These are phyloP conservation scores for Calocybe gambosa DNA, from an alignment of 1,284 basidiomycete genomes.

Conservation along the genomic window DNA sequence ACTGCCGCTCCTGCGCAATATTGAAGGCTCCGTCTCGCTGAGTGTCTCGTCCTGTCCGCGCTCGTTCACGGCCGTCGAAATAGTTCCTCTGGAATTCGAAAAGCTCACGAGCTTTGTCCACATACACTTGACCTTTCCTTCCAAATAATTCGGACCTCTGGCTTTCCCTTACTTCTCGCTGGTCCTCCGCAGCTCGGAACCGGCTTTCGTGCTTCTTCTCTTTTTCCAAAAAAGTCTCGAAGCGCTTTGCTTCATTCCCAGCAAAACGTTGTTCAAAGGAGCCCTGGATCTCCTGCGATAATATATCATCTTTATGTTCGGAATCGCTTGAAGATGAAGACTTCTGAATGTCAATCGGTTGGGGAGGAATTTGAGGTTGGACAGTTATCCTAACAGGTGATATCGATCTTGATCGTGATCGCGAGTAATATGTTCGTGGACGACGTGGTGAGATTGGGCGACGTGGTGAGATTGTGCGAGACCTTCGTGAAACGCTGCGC, in stretches of 20 bases:
- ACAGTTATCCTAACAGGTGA: background rate
- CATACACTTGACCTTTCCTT: background rate
- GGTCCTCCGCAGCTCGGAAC: slow-evolving; percentile 1
- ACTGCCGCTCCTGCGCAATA: background rate
- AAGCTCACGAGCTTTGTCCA: background rate
- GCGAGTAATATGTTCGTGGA: background rate
- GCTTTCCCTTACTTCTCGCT: background rate
- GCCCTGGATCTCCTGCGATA: background rate
- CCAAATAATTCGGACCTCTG: background rate
- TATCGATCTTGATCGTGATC: background rate
- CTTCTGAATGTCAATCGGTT: background rate
- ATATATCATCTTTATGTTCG: background rate
- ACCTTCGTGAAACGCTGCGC: background rate
- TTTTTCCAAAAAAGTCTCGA: background rate
- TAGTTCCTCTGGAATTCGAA: background rate
- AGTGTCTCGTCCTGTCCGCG: background rate
- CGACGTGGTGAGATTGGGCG: background rate
- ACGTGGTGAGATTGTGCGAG: background rate
- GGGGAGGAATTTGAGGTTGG: background rate
- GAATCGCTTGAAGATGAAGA: background rate
- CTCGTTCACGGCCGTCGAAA: background rate
- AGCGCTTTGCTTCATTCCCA: background rate
- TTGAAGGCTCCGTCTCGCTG: background rate
- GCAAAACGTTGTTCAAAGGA: background rate
- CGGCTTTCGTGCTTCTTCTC: background rate